These are phyloP conservation scores for Aspergillus campestris DNA, from an alignment of 495 filamentous ascomycete species.

Conservation along the genomic window DNA sequence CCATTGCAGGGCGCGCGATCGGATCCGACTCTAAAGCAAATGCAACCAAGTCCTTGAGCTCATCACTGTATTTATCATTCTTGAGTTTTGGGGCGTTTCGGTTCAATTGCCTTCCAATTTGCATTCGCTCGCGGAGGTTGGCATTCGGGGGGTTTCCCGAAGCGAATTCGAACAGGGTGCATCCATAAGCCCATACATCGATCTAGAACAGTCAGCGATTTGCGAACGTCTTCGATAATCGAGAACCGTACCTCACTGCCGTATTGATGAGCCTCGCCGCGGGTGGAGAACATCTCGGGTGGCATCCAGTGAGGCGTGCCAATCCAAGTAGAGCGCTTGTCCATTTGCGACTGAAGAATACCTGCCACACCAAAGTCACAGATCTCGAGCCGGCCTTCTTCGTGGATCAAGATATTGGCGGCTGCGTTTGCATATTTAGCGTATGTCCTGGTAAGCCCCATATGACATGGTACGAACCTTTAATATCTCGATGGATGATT, in stretches of 20 bases:
- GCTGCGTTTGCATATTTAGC: conserved; percentile 31
- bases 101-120: conserved; percentile 56
- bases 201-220: conserved; percentile 42
- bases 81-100: conserved; percentile 58
- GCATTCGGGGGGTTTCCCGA: conserved; percentile 73
- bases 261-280: conserved; percentile 40
- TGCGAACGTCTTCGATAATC: neutral
- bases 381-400: conserved; percentile 78
- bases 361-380: conserved; percentile 96
- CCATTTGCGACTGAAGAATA: conserved; percentile 68
- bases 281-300: conserved; percentile 63
- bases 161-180: conserved; percentile 84
- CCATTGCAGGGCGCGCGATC: conserved; percentile 58
- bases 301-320: conserved; percentile 98
- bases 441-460: neutral
- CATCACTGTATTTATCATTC: conserved; percentile 62
- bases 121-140: conserved; percentile 36
- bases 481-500: conserved; percentile 94
- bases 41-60: conserved; percentile 66
- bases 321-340: conserved; percentile 88
- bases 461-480: conserved; percentile 45
- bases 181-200: conserved; percentile 94
- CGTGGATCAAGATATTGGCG: conserved; percentile 84
- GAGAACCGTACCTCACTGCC: conserved; percentile 42
- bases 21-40: conserved; percentile 75